These are phyloP conservation scores for Casaregolazyma lundiana DNA, from an alignment of 1,139 yeast species.

Conservation along the genomic window DNA sequence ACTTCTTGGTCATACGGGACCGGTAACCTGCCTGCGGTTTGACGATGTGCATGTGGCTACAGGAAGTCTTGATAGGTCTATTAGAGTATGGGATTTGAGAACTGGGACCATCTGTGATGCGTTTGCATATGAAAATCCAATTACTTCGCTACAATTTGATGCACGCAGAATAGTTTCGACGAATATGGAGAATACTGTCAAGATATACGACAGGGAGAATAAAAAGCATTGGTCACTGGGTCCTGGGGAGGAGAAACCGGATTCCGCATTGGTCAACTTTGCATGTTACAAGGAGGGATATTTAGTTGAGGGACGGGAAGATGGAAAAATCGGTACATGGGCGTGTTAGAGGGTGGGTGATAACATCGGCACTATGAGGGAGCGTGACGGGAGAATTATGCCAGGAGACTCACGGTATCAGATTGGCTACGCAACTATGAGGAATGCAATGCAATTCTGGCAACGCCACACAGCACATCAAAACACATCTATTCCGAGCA, in stretches of 20 bases:
- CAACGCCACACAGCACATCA: no score
- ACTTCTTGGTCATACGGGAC: conserved; percentile 65
- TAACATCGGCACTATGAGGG: no score
- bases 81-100: conserved; percentile 68
- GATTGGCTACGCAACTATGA: no score
- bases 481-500: no score
- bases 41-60: conserved; percentile 60
- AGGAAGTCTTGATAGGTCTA: conserved; percentile 60
- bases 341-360: no score
- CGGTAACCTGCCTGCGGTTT: conserved; percentile 64
- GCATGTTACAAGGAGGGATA: conserved; percentile 57
- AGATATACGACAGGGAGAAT: conserved; percentile 52
- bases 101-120: conserved; percentile 60
- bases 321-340: conserved; percentile 60
- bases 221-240: conserved; percentile 52
- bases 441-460: no score
- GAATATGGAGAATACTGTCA: conserved; percentile 45
- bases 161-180: conserved; percentile 49
- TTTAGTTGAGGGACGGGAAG: conserved; percentile 55
- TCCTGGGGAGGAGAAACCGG: conserved; percentile 33
- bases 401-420: no score
- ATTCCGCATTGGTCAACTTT: conserved; percentile 35
- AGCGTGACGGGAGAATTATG: no score
- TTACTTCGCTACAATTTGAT: conserved; percentile 53
- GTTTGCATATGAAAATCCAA: conserved; percentile 51